Base-by-base conservation (phyloP, 2,329 filamentous ascomycete genomes). In the Periglandula ipomoeae region DNA sequence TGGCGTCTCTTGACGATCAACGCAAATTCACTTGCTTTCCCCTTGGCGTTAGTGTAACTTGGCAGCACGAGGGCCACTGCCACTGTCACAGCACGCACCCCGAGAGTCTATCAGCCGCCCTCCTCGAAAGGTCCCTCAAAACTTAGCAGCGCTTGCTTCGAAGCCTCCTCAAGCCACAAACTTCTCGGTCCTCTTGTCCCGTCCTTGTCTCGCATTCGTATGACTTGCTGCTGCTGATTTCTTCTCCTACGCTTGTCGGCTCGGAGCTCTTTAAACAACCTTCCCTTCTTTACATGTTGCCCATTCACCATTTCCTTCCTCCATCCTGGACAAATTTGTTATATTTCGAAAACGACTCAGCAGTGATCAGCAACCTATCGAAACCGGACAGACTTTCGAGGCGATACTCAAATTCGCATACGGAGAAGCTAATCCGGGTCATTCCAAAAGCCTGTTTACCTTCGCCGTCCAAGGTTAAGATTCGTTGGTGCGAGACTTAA, bases 51-150 rank as follows among this genome's bases (percentile, higher is more conserved):
- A 32, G 42, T 24, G 42, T 32, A 44, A 39, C 37, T 44, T 40
- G 42, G 37, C 35, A 38, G 35, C 48, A 41, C 43, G 34, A 45
- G 32, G 48, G 43, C 48, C 47, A 34, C 47, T 41, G 26, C 41
- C 45, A 50, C 47, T 41, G 26, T 45, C 45, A 50, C 35, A 44
- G 30, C 40, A 47, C 45, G 45, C 45, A 50, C 45, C 35, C 40
- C 45, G 11, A 48, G 49, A 48, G 45, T 45, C 49, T 45, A 48
- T 45, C 45, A 17, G 42, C n/a, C 27, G 13, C 27, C 47, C 17
- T 38, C 41, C 40, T 26, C 19, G 40, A 19, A n/a, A 19, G 7
- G 26, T n/a, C 44, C 43, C 35, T n/a, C 30, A 10, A 27, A 39
- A 23, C 38, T n/a, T 24, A 11, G 15, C 38, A 24, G 20, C 20